phyloP scores from a whole-genome alignment of 2,329 filamentous ascomycete species.

The Penicillium polonicum region DNA sequence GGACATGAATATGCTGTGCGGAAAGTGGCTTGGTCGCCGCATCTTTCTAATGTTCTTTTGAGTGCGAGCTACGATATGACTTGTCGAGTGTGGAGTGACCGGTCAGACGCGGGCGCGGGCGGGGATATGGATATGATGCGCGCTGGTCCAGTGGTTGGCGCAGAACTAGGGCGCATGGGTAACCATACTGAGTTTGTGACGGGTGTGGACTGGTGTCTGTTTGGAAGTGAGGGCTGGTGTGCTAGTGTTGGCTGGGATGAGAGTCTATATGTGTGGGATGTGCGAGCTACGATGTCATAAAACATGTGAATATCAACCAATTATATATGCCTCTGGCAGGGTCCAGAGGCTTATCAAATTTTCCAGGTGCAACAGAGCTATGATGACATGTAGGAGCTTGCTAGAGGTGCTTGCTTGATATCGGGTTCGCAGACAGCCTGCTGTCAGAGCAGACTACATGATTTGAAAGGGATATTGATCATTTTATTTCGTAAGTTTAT shows the following conservation, averaged over 20 bases:
- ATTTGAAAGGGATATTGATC: constrained; percentile 11
- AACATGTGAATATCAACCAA: not conserved
- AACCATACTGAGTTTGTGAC: constrained; percentile 93
- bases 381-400: not conserved
- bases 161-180: constrained; percentile 83
- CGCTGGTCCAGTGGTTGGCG: constrained; percentile 53
- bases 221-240: constrained; percentile 93
- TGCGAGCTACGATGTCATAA: constrained; percentile 60
- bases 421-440: not conserved
- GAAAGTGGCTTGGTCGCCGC: constrained; percentile 85
- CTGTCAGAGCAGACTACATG: not conserved
- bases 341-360: not conserved
- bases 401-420: not conserved
- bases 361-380: too few relatives aligned
- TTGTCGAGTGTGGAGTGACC: constrained; percentile 89
- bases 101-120: constrained; percentile 44
- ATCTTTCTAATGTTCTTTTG: constrained; percentile 82
- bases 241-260: constrained; percentile 95
- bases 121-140: constrained; percentile 42
- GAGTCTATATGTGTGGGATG: constrained; percentile 87
- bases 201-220: constrained; percentile 96
- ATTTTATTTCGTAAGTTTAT: constrained; percentile 25
- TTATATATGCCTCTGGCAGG: constrained; percentile 18
- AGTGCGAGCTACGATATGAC: constrained; percentile 98
- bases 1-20: constrained; percentile 92